Percentiles rank a stretch among this genome's conserved stretches.
Evolutionary conservation across 164 flowering plant genomes (phyloP).

Genomic region (Tetrastigma voinierianum): DNA sequence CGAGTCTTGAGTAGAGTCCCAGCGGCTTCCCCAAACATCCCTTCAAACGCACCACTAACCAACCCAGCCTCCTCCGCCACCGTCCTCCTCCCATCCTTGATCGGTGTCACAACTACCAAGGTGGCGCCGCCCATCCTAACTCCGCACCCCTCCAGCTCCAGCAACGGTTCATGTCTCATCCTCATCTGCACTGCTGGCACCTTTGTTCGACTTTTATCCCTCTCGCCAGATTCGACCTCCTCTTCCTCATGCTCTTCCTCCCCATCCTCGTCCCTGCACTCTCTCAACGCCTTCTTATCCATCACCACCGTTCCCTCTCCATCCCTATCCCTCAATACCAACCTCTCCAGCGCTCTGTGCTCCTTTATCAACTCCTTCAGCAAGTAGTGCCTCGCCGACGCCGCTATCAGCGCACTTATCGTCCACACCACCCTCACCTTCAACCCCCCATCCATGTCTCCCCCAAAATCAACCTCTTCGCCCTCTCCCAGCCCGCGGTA

Average conservation of each 20-base stretch:
- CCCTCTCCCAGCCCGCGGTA: conserved; percentile 10
- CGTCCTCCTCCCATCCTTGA: background rate
- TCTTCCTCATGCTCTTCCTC: conserved; percentile 17
- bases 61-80: conserved; percentile 25
- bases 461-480: conserved; percentile 9
- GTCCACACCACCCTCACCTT: conserved; percentile 58
- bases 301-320: conserved; percentile 48
- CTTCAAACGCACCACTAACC: conserved; percentile 33
- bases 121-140: conserved; percentile 44
- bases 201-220: conserved; percentile 30
- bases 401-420: conserved; percentile 50
- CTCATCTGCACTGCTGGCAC: conserved; percentile 50
- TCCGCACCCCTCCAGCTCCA: conserved; percentile 30
- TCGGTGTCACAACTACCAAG: conserved; percentile 44
- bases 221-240: conserved; percentile 10
- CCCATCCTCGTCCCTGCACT: conserved; percentile 22
- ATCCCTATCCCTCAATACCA: conserved; percentile 44
- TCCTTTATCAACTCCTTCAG: conserved; percentile 34
- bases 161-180: conserved; percentile 44
- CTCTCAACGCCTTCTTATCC: conserved; percentile 29
- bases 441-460: conserved; percentile 25
- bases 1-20: conserved; percentile 29
- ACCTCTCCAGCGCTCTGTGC: conserved; percentile 28
- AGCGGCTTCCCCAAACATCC: conserved; percentile 30
- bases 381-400: conserved; percentile 51